These are phyloP conservation scores for Torulaspora franciscae DNA, from an alignment of 805 yeast species.

Conservation along the genomic window DNA sequence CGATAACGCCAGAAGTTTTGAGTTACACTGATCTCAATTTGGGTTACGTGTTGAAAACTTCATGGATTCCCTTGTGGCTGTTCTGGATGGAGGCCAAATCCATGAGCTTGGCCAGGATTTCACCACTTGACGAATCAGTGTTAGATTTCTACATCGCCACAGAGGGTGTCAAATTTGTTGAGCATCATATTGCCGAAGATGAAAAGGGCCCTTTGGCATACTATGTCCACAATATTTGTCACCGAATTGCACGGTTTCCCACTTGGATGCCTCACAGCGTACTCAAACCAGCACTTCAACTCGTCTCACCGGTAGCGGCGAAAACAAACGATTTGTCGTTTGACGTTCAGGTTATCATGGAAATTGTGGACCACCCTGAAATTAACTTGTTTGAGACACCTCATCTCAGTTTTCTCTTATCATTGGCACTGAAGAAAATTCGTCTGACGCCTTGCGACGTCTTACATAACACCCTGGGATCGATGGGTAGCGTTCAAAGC, in stretches of 20 bases:
- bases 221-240: slow-evolving; percentile 16
- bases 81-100: not conserved
- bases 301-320: slow-evolving; percentile 1
- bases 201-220: slow-evolving; percentile 8
- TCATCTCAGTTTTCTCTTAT: slow-evolving; percentile 19
- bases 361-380: slow-evolving; percentile 34
- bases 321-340: slow-evolving; percentile 11
- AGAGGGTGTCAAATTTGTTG: not conserved
- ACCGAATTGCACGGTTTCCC: slow-evolving; percentile 14
- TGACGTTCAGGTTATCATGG: slow-evolving; percentile 29
- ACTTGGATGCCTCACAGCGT: slow-evolving; percentile 12
- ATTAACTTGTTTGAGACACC: slow-evolving; percentile 26
- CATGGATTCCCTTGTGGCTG: slow-evolving; percentile 28
- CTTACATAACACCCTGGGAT: slow-evolving; percentile 21
- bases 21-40: slow-evolving; percentile 13
- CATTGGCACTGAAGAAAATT: slow-evolving; percentile 19
- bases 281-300: slow-evolving; percentile 6
- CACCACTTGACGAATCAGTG: slow-evolving; percentile 13
- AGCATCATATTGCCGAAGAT: not conserved
- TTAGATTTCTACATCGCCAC: slow-evolving; percentile 26
- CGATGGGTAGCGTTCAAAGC: slow-evolving; percentile 26
- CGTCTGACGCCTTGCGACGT: slow-evolving; percentile 9
- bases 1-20: slow-evolving; percentile 8
- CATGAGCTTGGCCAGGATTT: not conserved
- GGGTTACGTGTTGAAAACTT: slow-evolving; percentile 9